Base-by-base conservation (phyloP, 2,329 filamentous ascomycete genomes). In the Tolypocladium pustulatum region DNA sequence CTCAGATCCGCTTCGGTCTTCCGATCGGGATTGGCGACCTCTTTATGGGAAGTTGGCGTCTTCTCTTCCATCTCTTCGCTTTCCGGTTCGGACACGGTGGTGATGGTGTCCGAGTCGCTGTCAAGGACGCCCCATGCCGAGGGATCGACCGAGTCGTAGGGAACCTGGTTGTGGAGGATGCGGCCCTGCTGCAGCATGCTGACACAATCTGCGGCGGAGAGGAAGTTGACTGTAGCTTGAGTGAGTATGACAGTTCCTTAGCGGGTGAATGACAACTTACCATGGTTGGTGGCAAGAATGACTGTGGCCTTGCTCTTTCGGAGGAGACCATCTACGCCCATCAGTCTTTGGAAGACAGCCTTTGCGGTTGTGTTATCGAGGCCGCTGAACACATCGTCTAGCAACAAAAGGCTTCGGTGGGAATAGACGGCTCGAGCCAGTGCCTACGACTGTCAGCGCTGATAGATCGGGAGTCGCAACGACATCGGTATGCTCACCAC, bases 361-460 rank as follows among this genome's bases (percentile, higher is more conserved):
- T 71, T 64, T 13, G 75, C 69, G 0, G 80, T 83, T 4, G 72
- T 66, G 1, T 70, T 68, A 59, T 80, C 78, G 2, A 81, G 68
- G 0, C 72, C 74, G 54, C 76, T 76, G 40, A 81, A 73, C 0
- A 72, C 65, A 56, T 81, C 78, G 58, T 82, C 79, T 0, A 81
- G 64, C 3, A 82, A 37, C 1, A 78, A 22, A 0, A 79, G 65
- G 1, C 71, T 63, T 8, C 65, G 68, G 10, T 69, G 62, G 1
- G 74, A 69, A 59, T 78, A 82, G 0, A 81, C 65, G 1, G 78
- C 78, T 20, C 79, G 70, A 4, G 79, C 78, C 1, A 81, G 65
- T 3, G 75, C 71, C 67, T 76, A 15, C 8, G 27, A n/a, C 49
- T 12, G 17, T 52, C 15, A 52, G 49, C 17, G 12, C 10, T 1